Conservation (phyloP, 208 protist genomes). For the Crithidia brevicula region DNA sequence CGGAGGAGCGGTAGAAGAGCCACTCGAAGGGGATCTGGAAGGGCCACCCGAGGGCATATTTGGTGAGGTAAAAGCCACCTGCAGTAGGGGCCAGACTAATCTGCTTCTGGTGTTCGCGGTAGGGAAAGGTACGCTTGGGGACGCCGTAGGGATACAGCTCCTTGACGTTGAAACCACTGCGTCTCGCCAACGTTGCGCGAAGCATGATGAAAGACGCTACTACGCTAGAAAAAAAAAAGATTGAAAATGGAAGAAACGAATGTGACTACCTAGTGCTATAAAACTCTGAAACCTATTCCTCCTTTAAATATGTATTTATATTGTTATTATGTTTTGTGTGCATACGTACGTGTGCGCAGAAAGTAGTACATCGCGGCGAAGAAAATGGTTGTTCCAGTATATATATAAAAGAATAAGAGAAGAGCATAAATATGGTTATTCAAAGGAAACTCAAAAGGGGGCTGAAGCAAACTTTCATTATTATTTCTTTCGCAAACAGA, state of each 20-base stretch:
- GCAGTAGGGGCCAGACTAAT: slow-evolving; percentile 81
- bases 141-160: slow-evolving; percentile 86
- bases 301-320: too few species aligned
- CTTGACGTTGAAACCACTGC: slow-evolving; percentile 80
- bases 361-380: too few species aligned
- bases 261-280: not conserved
- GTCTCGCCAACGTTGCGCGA: slow-evolving; percentile 42
- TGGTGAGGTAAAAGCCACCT: slow-evolving; percentile 85
- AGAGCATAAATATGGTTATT: too few species aligned
- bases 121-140: slow-evolving; percentile 88
- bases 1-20: slow-evolving; percentile 86
- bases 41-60: slow-evolving; percentile 85
- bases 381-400: too few species aligned
- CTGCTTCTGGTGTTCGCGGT: slow-evolving; percentile 88
- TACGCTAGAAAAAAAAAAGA: slow-evolving; percentile 21
- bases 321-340: too few species aligned
- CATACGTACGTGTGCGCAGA: too few species aligned
- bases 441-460: too few species aligned
- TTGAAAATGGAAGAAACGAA: slow-evolving; percentile 12
- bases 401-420: too few species aligned
- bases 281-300: too few species aligned
- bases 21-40: slow-evolving; percentile 92
- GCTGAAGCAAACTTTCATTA: too few species aligned
- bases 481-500: too few species aligned
- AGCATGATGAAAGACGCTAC: slow-evolving; percentile 52